A percentile compares a stretch with the other conserved stretches of the same genome.
phyloP scores from a whole-genome alignment of 768 basidiomycete genomes.

The Tephrocybe sp. region DNA sequence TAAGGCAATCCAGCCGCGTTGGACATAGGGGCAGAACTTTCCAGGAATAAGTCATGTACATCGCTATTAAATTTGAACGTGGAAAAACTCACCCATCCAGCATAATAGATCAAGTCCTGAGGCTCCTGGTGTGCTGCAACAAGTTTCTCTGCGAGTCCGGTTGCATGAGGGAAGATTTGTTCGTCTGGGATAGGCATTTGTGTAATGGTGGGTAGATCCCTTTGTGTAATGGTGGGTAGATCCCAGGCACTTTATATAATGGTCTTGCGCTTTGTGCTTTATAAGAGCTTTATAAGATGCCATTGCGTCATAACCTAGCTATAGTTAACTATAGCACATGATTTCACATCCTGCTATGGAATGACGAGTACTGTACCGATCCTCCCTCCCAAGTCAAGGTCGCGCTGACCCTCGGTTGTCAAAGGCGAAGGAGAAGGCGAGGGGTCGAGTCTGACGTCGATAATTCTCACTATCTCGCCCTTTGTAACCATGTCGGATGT shows the following conservation, averaged over 20 bases:
- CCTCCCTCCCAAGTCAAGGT: conserved; percentile 15
- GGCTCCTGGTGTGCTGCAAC: conserved; percentile 51
- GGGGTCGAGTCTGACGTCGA: conserved; percentile 48
- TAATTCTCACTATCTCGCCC: conserved; percentile 49
- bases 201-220: too few species aligned
- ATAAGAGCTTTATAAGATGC: background rate
- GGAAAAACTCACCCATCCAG: conserved; percentile 48
- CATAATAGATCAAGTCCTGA: conserved; percentile 57
- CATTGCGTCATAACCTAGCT: too few species aligned
- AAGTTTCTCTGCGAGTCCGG: conserved; percentile 48
- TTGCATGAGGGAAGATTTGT: conserved; percentile 57
- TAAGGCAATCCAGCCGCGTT: conserved; percentile 62
- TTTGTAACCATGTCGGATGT: conserved; percentile 31
- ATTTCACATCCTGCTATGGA: conserved; percentile 16
- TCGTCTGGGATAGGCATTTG: conserved; percentile 47
- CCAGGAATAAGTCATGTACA: conserved; percentile 9
- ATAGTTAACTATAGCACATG: background rate
- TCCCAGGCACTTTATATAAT: too few species aligned
- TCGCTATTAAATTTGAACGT: background rate
- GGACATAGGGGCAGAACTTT: conserved; percentile 63
- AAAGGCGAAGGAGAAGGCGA: conserved; percentile 7
- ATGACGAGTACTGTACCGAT: conserved; percentile 35
- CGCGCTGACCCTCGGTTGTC: conserved; percentile 9
- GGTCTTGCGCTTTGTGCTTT: too few species aligned
- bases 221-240: too few species aligned